Evolutionary conservation across 2,329 filamentous ascomycete species (phyloP), one percentile per base, ranked within the genome.

Genomic region (Colletotrichum filicis): DNA sequence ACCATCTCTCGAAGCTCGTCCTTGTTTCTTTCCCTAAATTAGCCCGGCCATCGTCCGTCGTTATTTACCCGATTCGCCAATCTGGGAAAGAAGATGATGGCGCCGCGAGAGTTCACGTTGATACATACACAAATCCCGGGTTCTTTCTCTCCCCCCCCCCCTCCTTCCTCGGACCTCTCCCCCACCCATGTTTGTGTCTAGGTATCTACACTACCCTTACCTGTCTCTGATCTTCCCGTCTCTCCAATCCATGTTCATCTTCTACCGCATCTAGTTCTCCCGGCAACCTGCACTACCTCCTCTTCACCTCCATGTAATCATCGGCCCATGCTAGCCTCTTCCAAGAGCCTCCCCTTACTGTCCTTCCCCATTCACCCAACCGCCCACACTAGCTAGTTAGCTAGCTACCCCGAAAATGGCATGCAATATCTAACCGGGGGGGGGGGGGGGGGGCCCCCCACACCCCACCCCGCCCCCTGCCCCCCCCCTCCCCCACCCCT

Each of bases 171-270:
- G 14, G 37, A 42, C 37, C 16, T 42, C 37, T 42, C 37, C 30
- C 32, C 63, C 57, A 37, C 46, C 16, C 11, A 9, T 49, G 19
- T n/a, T 49, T 35, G 32, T 35, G 12, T 12, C 30, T 32, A 32
- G 30, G 37, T 49, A 24, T 30, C 32, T 11, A 12, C 32, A 35
- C n/a, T 58, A 55, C 32, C 61, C 22, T 24, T 53, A 28, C 28
- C 46, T 26, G 56, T 49, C 37, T 42, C 14, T 42, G 37, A 42
- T 49, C n/a, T 37, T 56, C 67, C 46, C 57, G 64, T 24, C 37
- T 55, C 24, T 72, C 69, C 42, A 49, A 71, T 32, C 71, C 66
- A 61, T 74, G 66, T 30, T 66, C 28, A 61, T 26, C 35, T 61
- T 42, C 11, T 74, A 52, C 68, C 57, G 56, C 71, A 62, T 66